A percentile compares a stretch with the other conserved stretches of the same genome.
Conservation (phyloP, 352 stramenopile species). For the Peronospora farinosa region DNA sequence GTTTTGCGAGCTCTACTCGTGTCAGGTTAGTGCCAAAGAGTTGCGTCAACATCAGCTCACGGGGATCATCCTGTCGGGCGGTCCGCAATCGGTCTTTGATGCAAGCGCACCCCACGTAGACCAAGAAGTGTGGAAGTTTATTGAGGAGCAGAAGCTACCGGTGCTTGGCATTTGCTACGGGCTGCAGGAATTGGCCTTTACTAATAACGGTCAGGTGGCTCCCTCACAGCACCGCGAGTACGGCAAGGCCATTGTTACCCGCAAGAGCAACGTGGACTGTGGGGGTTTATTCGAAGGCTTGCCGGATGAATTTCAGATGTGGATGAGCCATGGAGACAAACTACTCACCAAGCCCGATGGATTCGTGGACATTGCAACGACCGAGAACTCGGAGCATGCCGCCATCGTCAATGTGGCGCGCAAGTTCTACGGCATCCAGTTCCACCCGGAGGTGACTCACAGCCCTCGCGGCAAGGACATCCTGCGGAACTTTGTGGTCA, state of each 20-base stretch:
- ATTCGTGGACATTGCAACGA: slow-evolving; percentile 86
- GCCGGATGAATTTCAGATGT: slow-evolving; percentile 94
- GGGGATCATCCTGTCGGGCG: slow-evolving; percentile 97
- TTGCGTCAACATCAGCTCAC: slow-evolving; percentile 90
- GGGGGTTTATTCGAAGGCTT: slow-evolving; percentile 86
- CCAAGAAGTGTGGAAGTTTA: slow-evolving; percentile 93
- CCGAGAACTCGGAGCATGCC: slow-evolving; percentile 88
- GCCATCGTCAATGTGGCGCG: slow-evolving; percentile 92
- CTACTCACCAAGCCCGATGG: slow-evolving; percentile 90
- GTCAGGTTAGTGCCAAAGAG: slow-evolving; percentile 90
- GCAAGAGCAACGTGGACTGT: slow-evolving; percentile 46
- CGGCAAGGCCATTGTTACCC: slow-evolving; percentile 92
- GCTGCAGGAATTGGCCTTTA: slow-evolving; percentile 92
- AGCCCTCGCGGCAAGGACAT: slow-evolving; percentile 92
- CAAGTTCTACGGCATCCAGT: slow-evolving; percentile 97
- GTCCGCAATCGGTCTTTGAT: slow-evolving; percentile 96
- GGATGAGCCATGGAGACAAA: slow-evolving; percentile 99
- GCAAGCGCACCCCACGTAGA: slow-evolving; percentile 92
- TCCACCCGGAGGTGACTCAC: slow-evolving; percentile 97
- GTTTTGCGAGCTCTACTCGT: slow-evolving; percentile 99
- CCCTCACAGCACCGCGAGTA: slow-evolving; percentile 94
- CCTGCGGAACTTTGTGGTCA: slow-evolving; percentile 96
- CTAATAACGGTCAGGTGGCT: slow-evolving; percentile 93
- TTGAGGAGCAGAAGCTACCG: slow-evolving; percentile 92
- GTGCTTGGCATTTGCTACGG: slow-evolving; percentile 98